A percentile compares a stretch with the other conserved stretches of the same genome.
Conservation (phyloP, 805 yeast genomes). For the Lachancea nothofagi region DNA sequence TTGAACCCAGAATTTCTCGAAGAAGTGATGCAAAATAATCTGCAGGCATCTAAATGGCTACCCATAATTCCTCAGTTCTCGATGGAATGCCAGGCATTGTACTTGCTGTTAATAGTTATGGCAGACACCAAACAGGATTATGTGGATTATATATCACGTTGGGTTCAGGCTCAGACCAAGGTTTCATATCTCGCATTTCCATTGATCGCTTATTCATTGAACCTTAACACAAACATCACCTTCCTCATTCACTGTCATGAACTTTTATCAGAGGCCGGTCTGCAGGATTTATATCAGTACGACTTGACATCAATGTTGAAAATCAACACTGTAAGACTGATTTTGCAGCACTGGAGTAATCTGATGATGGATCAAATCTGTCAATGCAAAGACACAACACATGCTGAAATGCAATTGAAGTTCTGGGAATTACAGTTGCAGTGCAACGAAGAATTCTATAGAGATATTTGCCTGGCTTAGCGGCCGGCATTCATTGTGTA, state of each 20-base stretch:
- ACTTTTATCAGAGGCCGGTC: conserved; percentile 13
- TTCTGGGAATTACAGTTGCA: conserved; percentile 26
- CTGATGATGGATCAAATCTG: conserved; percentile 22
- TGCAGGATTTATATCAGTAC: conserved; percentile 17
- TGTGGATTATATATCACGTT: background rate
- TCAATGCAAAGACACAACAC: conserved; percentile 21
- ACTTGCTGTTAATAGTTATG: conserved; percentile 5
- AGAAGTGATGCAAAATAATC: conserved; percentile 3
- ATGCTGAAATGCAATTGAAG: conserved; percentile 22
- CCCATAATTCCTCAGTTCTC: conserved; percentile 4
- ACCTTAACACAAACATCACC: conserved; percentile 1
- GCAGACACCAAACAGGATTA: background rate
- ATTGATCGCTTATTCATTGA: conserved; percentile 6
- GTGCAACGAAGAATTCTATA: conserved; percentile 21
- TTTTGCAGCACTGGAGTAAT: conserved; percentile 26
- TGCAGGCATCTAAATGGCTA: conserved; percentile 4
- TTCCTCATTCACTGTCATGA: conserved; percentile 21
- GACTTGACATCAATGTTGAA: conserved; percentile 20
- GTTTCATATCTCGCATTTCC: conserved; percentile 8
- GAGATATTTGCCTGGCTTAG: conserved; percentile 17
- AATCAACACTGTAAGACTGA: conserved; percentile 17
- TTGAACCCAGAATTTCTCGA: conserved; percentile 5
- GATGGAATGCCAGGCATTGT: conserved; percentile 5
- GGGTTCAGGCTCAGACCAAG: conserved; percentile 4
- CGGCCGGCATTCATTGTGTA: background rate